Percentiles rank a stretch among this genome's conserved stretches.
phyloP scores from a whole-genome alignment of 1,139 yeast species.

The Yamadazyma dendronema region DNA sequence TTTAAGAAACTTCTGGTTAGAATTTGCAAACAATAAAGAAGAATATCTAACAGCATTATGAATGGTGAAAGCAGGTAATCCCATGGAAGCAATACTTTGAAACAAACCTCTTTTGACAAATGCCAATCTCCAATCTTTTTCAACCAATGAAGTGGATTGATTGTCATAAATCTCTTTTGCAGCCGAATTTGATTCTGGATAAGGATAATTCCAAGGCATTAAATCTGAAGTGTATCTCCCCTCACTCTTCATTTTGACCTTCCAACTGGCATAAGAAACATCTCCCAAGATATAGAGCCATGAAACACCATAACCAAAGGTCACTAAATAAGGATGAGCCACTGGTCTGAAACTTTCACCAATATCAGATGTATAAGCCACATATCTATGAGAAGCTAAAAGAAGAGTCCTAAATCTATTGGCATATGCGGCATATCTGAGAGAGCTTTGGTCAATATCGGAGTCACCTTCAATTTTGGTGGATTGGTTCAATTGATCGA shows the following conservation, averaged over 20 bases:
- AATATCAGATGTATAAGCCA: constrained; percentile 84
- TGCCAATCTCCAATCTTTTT: constrained; percentile 62
- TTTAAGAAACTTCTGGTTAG: constrained; percentile 35
- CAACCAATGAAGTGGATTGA: constrained; percentile 29
- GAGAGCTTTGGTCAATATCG: constrained; percentile 19
- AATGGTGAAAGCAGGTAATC: constrained; percentile 82
- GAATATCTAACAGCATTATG: constrained; percentile 77
- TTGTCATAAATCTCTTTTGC: constrained; percentile 36
- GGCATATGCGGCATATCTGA: constrained; percentile 83
- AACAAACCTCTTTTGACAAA: constrained; percentile 72
- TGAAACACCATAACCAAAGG: constrained; percentile 67
- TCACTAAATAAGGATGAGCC: constrained; percentile 67
- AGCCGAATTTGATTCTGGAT: constrained; percentile 40
- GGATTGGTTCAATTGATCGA: constrained; percentile 1
- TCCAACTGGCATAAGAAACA: constrained; percentile 75
- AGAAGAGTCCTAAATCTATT: constrained; percentile 69
- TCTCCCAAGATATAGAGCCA: constrained; percentile 82
- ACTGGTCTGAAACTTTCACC: constrained; percentile 91
- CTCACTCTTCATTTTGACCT: constrained; percentile 63
- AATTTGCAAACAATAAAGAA: constrained; percentile 53
- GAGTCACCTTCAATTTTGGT: constrained; percentile 16
- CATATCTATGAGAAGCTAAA: constrained; percentile 76
- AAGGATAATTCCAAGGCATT: constrained; percentile 64
- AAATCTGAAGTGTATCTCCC: constrained; percentile 64
- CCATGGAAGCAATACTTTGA: constrained; percentile 84